Percentiles rank a stretch among this genome's conserved stretches.
Evolutionary conservation across 176 grass and related monocot species (phyloP).

Genomic region (Dendrocalamus sinicus): DNA sequence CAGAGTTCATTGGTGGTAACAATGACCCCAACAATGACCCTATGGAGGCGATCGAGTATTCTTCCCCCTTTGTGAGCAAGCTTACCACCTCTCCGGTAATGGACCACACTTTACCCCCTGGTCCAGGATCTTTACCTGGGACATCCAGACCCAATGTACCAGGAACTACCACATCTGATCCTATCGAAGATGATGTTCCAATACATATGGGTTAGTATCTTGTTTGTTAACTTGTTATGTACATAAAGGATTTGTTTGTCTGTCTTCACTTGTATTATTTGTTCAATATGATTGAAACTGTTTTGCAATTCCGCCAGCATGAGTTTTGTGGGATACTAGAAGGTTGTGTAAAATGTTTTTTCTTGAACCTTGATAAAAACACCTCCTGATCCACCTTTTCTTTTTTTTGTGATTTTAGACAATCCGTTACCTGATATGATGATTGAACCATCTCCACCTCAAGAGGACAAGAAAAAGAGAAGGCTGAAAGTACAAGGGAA

Average conservation of each 20-base stretch:
- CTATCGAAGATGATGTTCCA: constrained; percentile 13
- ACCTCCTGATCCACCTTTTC: constrained; percentile 12
- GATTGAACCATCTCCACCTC: constrained; percentile 69
- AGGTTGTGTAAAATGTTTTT: not conserved
- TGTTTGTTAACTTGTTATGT: constrained; percentile 30
- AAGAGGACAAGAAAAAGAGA: constrained; percentile 50
- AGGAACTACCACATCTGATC: constrained; percentile 14
- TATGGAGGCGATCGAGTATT: constrained; percentile 33
- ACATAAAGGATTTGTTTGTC: constrained; percentile 20
- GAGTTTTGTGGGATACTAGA: constrained; percentile 9
- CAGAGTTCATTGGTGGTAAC: constrained; percentile 36
- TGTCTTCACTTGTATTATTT: not conserved
- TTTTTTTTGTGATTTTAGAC: constrained; percentile 36
- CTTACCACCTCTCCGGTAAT: constrained; percentile 38
- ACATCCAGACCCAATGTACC: constrained; percentile 29
- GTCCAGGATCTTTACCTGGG: constrained; percentile 40
- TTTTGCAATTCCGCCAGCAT: not conserved
- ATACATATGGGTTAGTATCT: constrained; percentile 46
- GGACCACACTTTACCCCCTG: constrained; percentile 27
- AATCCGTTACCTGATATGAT: constrained; percentile 18
- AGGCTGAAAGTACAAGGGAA: constrained; percentile 38
- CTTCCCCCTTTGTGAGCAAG: constrained; percentile 50
- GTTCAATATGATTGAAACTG: not conserved
- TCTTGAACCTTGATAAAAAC: not conserved
- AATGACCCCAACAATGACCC: constrained; percentile 31